A percentile compares a stretch with the other conserved stretches of the same genome.
phyloP scores from a whole-genome alignment of 1,284 basidiomycete genomes.

The Ceratobasidium sp. region DNA sequence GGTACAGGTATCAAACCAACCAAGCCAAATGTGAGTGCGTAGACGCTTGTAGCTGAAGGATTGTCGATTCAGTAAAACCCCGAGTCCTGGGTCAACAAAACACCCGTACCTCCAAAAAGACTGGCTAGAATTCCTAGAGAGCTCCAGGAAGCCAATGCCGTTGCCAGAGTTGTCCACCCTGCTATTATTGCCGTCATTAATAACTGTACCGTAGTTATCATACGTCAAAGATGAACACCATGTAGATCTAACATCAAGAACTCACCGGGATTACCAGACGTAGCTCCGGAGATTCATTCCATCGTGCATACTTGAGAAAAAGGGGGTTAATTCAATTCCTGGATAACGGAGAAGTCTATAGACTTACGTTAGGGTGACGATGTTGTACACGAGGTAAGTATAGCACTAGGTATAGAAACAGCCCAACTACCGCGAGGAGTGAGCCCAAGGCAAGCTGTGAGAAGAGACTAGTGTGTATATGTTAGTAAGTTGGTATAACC shows the following conservation, averaged over 20 bases:
- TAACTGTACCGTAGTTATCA: neutral
- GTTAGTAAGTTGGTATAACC: neutral
- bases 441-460: conserved; percentile 33
- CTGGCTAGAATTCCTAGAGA: conserved; percentile 14
- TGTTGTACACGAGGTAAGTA: conserved; percentile 48
- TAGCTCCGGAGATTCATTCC: conserved; percentile 41
- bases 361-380: conserved; percentile 45
- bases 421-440: conserved; percentile 33
- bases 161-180: conserved; percentile 29
- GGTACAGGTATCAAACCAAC: conserved; percentile 45
- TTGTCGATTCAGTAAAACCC: neutral
- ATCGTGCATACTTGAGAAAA: conserved; percentile 42
- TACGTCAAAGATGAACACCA: neutral
- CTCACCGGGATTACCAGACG: conserved; percentile 43
- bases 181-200: conserved; percentile 30
- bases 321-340: no score
- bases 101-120: conserved; percentile 17
- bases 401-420: conserved; percentile 47
- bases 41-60: conserved; percentile 41
- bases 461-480: conserved; percentile 4
- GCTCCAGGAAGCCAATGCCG: conserved; percentile 23
- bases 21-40: conserved; percentile 45
- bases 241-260: neutral
- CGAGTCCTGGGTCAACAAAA: neutral
- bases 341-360: neutral